Evolutionary conservation across 768 basidiomycete genomes (phyloP).

Genomic region (Naematelia encephala): DNA sequence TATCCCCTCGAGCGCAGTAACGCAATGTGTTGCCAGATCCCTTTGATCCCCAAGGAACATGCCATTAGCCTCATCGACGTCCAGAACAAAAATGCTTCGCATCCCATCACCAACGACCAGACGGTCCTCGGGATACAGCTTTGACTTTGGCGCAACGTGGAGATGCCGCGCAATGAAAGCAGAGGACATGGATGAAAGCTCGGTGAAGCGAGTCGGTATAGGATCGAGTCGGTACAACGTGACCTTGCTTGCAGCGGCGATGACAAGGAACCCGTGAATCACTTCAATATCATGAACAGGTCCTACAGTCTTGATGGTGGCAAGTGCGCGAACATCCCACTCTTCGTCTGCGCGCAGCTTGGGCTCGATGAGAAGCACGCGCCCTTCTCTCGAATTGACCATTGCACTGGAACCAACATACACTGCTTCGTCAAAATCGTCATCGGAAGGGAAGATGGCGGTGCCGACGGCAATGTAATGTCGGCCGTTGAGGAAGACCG

Average conservation of each 20-base stretch:
- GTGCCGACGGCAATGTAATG: conserved; percentile 42
- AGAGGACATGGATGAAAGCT: conserved; percentile 33
- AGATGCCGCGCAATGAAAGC: conserved; percentile 44
- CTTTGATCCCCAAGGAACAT: conserved; percentile 35
- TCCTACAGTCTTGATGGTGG: conserved; percentile 21
- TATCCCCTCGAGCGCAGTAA: conserved; percentile 38
- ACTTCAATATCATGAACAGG: conserved; percentile 40
- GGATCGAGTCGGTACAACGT: conserved; percentile 25
- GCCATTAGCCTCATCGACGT: conserved; percentile 30
- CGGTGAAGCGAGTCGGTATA: conserved; percentile 14
- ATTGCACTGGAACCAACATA: conserved; percentile 4
- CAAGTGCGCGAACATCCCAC: conserved; percentile 8
- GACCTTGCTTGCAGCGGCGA: conserved; percentile 42
- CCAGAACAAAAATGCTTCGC: conserved; percentile 44
- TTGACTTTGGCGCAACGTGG: conserved; percentile 18
- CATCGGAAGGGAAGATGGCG: conserved; percentile 29
- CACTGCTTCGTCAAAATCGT: conserved; percentile 23
- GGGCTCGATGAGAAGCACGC: conserved; percentile 25
- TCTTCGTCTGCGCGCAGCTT: conserved; percentile 5
- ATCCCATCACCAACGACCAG: conserved; percentile 48
- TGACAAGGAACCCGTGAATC: conserved; percentile 43
- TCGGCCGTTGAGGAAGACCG: conserved; percentile 27
- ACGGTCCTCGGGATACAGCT: conserved; percentile 24
- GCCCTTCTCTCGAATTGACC: conserved; percentile 26
- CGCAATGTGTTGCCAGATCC: conserved; percentile 47